Evolutionary conservation across 2,329 filamentous ascomycete genomes (phyloP), one percentile per base, ranked within the genome.

Genomic region (Diplodia corticola): DNA sequence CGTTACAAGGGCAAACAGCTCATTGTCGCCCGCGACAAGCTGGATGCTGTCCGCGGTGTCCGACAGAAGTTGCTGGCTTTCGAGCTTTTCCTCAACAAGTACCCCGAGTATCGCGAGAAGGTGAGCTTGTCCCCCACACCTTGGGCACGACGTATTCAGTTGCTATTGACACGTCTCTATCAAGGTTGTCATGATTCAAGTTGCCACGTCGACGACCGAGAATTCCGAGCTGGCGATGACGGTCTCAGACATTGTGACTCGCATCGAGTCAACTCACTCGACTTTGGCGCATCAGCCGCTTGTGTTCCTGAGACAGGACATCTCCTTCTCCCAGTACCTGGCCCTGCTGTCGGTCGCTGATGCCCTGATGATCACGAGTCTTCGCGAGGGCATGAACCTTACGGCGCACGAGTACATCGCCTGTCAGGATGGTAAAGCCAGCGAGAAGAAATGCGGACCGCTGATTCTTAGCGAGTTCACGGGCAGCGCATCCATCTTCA

Each of bases 311-410:
- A 93, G 96, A 78, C 94, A 98, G 77, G 94, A 98, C 72, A 95
- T 98, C 67, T 89, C 91, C 67, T 97, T 96, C 74, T 84, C 91
- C 0, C 93, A 97, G 75, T 98, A 97, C 73, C 85, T 98, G n/a
- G 94, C 93, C 1, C 83, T 98, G 7, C 84, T 97, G 54, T 92
- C 92, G 3, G 89, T 96, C 63, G 95, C 94, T 1, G 93, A 98
- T 79, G 91, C 90, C 2, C 82, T 98, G 59, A 95, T 97, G 87
- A 95, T 98, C 73, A 96, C 94, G 2, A 96, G 92, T 75, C 88
- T 98, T 72, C 92, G 95, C 63, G 94, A 98, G 77, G 94, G 94
- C 69, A 98, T 98, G 95, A 98, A 97, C 75, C 80, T 98, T 65
- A 97, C 94, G 0, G 93, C 91, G 5, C 95, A 98, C 75, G 94